phyloP scores from a whole-genome alignment of 371 early-diverging fungal species.

The Blastocladiella emersonii region DNA sequence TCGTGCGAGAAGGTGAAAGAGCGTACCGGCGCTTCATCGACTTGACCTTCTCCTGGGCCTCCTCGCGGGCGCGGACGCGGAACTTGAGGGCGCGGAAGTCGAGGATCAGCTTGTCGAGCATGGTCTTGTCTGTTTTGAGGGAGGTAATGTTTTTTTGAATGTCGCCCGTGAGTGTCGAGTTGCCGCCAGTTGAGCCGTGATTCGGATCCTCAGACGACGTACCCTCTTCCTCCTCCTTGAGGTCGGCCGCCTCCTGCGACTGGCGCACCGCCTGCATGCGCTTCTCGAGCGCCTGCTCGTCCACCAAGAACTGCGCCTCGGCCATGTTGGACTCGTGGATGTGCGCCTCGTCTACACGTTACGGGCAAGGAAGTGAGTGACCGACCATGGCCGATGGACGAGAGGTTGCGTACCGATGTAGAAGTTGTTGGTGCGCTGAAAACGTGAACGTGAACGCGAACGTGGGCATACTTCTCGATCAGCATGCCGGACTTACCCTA shows the following conservation, averaged over 20 bases:
- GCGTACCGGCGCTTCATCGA: not conserved
- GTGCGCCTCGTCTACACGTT: not conserved
- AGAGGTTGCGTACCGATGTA: too few species aligned
- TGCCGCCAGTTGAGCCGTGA: too few species aligned
- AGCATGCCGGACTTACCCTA: too few species aligned
- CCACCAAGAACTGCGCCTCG: not conserved
- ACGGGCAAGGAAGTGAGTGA: too few species aligned
- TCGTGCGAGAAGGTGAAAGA: too few species aligned
- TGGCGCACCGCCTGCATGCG: not conserved
- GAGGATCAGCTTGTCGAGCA: not conserved
- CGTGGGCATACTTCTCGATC: too few species aligned
- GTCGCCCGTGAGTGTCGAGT: too few species aligned
- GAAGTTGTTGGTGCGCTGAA: not conserved
- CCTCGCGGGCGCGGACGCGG: not conserved
- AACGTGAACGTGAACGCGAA: too few species aligned
- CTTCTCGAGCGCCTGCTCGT: not conserved
- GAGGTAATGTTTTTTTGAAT: too few species aligned
- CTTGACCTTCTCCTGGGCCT: not conserved
- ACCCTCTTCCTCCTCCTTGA: conserved; percentile 1
- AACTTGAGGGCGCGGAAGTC: not conserved
- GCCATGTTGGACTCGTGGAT: not conserved
- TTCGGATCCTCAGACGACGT: too few species aligned
- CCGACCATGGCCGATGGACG: too few species aligned
- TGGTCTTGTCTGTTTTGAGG: not conserved
- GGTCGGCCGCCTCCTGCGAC: not conserved